phyloP scores from a whole-genome alignment of 2,329 filamentous ascomycete species.

The Ophiostoma perfectum region DNA sequence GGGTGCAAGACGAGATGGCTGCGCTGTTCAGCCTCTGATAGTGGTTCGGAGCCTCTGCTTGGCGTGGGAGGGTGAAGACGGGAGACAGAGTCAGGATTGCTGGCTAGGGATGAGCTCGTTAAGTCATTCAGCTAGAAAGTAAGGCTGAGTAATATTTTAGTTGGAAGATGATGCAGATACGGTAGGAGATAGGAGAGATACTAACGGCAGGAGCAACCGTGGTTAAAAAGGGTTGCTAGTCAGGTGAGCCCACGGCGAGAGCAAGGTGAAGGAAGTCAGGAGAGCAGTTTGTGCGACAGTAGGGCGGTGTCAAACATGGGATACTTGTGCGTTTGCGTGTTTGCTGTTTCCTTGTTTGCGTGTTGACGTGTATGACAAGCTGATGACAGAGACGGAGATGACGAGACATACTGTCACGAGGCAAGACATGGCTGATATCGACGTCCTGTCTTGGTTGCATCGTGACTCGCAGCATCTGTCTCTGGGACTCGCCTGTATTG shows the following conservation, averaged over 20 bases:
- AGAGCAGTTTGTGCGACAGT: not conserved
- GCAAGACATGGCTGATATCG: not conserved
- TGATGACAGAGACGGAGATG: not conserved
- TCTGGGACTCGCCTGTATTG: not conserved
- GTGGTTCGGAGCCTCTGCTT: too few relatives aligned
- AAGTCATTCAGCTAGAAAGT: not conserved
- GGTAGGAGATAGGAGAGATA: too few relatives aligned
- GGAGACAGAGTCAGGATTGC: too few relatives aligned
- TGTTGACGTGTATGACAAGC: conserved; percentile 4
- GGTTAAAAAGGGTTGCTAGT: not conserved
- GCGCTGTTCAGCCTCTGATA: too few relatives aligned
- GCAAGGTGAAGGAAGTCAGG: not conserved
- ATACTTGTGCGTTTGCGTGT: not conserved
- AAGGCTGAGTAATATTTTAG: not conserved
- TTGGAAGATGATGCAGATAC: too few relatives aligned
- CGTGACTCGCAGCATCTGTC: too few relatives aligned
- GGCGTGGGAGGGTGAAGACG: too few relatives aligned
- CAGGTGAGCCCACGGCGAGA: not conserved
- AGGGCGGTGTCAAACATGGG: not conserved
- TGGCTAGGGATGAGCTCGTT: too few relatives aligned
- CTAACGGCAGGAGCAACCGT: not conserved
- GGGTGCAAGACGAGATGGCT: too few relatives aligned
- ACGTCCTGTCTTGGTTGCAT: too few relatives aligned
- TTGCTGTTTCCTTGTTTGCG: too few relatives aligned
- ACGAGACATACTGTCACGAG: not conserved